Base-by-base conservation (phyloP, 441 rosid species). In the Eruca vesicaria region DNA sequence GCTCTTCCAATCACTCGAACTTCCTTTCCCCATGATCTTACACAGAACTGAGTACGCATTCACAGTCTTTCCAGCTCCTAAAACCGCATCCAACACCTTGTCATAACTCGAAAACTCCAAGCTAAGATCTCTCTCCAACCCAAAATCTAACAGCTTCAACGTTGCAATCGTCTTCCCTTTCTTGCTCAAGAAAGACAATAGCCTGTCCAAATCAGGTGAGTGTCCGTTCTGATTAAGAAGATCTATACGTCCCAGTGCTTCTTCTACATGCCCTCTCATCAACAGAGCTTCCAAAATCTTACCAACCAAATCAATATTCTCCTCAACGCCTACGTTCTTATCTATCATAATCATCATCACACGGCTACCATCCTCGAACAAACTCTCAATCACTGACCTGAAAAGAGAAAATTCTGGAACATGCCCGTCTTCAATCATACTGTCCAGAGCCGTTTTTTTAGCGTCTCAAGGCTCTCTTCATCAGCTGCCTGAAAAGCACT, bases 391-490 rank as follows among this genome's bases (percentile, higher is more conserved):
- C 38, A 94, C 89, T 15, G 96, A 84, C 79, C 91, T 87, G 82
- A 88, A 92, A 11, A 90, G 55, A 0, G 89, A 80, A 16, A 93
- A 78, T 64, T 89, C 90, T 0, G 98, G 99, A 72, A 86, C 64
- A 76, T 84, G 88, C 45, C 98, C 98, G 60, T 85, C 90, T 84
- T 88, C 96, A 11, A 94, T 80, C 98, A 94, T 94, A 77, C 89
- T 83, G 77, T 90, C 99, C 80, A 94, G 69, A 19, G 94, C 88
- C 16, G 86, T 85, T 85, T 92, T 94, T 4, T n/a, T n/a, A n/a
- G 99, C 98, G 68, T 94, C 97, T 16, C 97, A 93, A 19, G 97
- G 98, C 99, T 81, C 78, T 90, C 79, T 92, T 94, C 98, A 94
- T 87, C 82, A 94, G 79, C 84, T 92, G 97, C 81, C 98, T 73